These are phyloP conservation scores for Posidonia australis DNA, from an alignment of 106 monocot species.

Conservation along the genomic window DNA sequence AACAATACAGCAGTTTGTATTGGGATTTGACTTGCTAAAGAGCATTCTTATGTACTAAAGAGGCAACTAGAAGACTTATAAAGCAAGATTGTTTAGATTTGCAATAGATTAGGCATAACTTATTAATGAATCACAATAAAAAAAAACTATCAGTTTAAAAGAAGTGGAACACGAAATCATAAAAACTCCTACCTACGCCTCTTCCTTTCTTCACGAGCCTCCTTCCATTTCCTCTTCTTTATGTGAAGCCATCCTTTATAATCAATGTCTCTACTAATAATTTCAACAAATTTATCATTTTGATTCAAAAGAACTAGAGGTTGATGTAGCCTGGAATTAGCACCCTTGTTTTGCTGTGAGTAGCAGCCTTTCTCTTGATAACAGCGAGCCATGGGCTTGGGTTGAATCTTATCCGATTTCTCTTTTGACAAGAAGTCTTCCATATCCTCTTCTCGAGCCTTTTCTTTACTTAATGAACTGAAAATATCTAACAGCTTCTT, in stretches of 20 bases:
- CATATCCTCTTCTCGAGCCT: constrained; percentile 28
- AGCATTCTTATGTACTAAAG: too few species aligned
- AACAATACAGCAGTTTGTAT: too few species aligned
- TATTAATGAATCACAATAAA: not conserved
- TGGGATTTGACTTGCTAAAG: too few species aligned
- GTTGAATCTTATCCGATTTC: constrained; percentile 8
- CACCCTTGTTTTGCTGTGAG: constrained; percentile 15
- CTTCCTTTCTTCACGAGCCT: constrained; percentile 56
- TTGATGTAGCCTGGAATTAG: not conserved
- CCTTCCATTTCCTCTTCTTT: constrained; percentile 94
- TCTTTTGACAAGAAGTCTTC: constrained; percentile 44
- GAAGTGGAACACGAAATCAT: too few species aligned
- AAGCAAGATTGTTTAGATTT: too few species aligned
- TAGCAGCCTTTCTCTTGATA: constrained; percentile 1
- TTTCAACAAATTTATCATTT: constrained; percentile 22
- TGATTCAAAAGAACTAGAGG: constrained; percentile 20
- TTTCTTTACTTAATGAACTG: constrained; percentile 13
- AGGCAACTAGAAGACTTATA: too few species aligned
- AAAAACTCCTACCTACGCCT: constrained; percentile 39
- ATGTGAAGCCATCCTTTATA: constrained; percentile 91
- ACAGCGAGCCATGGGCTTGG: constrained; percentile 19
- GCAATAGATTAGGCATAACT: too few species aligned
- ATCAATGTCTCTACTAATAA: constrained; percentile 51
- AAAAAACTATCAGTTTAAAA: too few species aligned
- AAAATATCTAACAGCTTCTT: constrained; percentile 77